phyloP scores from a whole-genome alignment of 306 rosid genomes.

The Trichosanthes truncata region DNA sequence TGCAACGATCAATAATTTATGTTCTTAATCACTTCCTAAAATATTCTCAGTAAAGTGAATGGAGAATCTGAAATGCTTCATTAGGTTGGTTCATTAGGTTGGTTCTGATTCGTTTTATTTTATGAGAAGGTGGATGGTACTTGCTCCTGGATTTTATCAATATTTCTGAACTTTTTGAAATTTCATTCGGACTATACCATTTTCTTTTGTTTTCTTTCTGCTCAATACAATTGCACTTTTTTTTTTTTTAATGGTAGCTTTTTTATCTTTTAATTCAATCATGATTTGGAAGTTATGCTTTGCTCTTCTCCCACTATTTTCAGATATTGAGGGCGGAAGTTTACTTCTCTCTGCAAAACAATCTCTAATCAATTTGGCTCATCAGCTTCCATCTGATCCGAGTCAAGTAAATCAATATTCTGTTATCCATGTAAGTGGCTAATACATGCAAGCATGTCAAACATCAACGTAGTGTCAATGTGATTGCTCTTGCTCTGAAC shows the following conservation, averaged over 20 bases:
- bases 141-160: background rate
- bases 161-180: background rate
- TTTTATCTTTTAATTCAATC: background rate
- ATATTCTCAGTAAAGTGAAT: background rate
- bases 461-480: background rate
- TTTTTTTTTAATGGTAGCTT: background rate
- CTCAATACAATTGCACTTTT: background rate
- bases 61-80: background rate
- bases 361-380: constrained; percentile 58
- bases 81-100: background rate
- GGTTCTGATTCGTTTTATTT: background rate
- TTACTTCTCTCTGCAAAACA: constrained; percentile 71
- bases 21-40: background rate
- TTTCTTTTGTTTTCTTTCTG: background rate
- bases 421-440: constrained; percentile 62
- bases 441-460: background rate
- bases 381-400: constrained; percentile 58
- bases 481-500: background rate
- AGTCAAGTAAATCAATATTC: constrained; percentile 60
- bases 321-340: constrained; percentile 59
- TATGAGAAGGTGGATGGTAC: background rate
- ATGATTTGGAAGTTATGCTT: background rate
- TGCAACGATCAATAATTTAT: background rate
- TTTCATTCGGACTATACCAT: background rate
- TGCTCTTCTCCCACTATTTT: background rate